A percentile compares a stretch with the other conserved stretches of the same genome.
Conservation (phyloP, 2,329 filamentous ascomycete species). For the Xylariaceae sp. region DNA sequence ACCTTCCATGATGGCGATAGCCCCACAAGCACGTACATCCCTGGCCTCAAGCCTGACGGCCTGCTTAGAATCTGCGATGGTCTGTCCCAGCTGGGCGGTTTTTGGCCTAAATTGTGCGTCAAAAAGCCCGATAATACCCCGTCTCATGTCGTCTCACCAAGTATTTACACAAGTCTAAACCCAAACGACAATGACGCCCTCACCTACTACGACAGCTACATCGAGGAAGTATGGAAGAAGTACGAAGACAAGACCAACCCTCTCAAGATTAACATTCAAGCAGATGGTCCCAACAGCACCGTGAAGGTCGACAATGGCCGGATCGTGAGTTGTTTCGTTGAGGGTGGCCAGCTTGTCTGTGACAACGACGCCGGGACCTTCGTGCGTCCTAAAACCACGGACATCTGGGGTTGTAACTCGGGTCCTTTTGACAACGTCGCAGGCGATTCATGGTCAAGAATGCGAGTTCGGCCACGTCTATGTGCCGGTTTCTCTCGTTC, state of each 20-base stretch:
- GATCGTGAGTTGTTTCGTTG: slow-evolving; percentile 45
- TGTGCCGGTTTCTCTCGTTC: slow-evolving; percentile 54
- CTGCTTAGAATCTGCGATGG: slow-evolving; percentile 47
- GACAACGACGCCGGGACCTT: slow-evolving; percentile 47
- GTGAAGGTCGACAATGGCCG: slow-evolving; percentile 16
- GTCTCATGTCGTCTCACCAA: slow-evolving; percentile 51
- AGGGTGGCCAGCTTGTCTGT: slow-evolving; percentile 43
- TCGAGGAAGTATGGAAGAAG: slow-evolving; percentile 49
- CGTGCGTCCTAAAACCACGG: slow-evolving; percentile 46
- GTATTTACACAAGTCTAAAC: slow-evolving; percentile 41
- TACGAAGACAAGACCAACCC: slow-evolving; percentile 43
- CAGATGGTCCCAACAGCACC: slow-evolving; percentile 19
- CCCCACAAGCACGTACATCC: slow-evolving; percentile 38
- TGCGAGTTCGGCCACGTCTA: slow-evolving; percentile 50
- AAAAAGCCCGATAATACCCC: slow-evolving; percentile 40
- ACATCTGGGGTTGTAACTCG: slow-evolving; percentile 56
- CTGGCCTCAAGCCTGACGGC: slow-evolving; percentile 44
- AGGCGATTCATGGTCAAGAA: slow-evolving; percentile 40
- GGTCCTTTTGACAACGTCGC: slow-evolving; percentile 47
- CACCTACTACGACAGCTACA: slow-evolving; percentile 51
- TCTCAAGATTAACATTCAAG: slow-evolving; percentile 51
- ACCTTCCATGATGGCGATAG: slow-evolving; percentile 39
- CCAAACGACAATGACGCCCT: slow-evolving; percentile 23
- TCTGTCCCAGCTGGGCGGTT: slow-evolving; percentile 41
- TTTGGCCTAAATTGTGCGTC: slow-evolving; percentile 50